Percentiles rank a stretch among this genome's conserved stretches.
Evolutionary conservation across 2,329 filamentous ascomycete genomes (phyloP).

Genomic region (Hypomyces perniciosus): DNA sequence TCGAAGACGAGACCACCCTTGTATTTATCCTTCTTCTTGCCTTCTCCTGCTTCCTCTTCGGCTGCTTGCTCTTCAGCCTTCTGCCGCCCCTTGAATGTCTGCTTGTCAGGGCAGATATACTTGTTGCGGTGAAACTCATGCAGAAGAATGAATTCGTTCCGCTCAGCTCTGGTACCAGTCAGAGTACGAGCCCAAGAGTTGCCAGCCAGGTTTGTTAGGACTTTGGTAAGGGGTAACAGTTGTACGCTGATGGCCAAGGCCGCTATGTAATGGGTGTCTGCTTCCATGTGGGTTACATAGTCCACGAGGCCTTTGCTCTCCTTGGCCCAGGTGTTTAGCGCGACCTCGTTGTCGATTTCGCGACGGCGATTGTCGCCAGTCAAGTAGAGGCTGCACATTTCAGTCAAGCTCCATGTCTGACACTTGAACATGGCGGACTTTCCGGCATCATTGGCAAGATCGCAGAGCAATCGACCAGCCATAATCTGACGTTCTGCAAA

Average conservation of each 20-base stretch:
- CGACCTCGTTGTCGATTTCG: constrained; percentile 83
- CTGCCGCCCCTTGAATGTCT: constrained; percentile 68
- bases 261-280: constrained; percentile 93
- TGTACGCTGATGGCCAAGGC: constrained; percentile 85
- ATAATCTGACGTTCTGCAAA: constrained; percentile 90
- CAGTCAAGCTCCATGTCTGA: constrained; percentile 94
- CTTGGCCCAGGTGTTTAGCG: constrained; percentile 75
- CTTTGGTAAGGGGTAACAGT: constrained; percentile 88
- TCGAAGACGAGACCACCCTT: constrained; percentile 98
- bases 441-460: constrained; percentile 91
- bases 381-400: constrained; percentile 93
- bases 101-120: constrained; percentile 96
- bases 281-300: constrained; percentile 88
- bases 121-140: constrained; percentile 97
- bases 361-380: constrained; percentile 64
- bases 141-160: constrained; percentile 97
- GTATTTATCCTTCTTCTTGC: constrained; percentile 98
- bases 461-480: constrained; percentile 82
- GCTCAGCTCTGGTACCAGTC: constrained; percentile 90
- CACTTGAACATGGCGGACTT: constrained; percentile 97
- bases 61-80: constrained; percentile 64
- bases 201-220: constrained; percentile 90
- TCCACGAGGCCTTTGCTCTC: constrained; percentile 82
- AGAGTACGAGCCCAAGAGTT: constrained; percentile 98
- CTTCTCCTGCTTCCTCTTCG: constrained; percentile 63